Conservation (phyloP, 1,284 basidiomycete genomes). For the Inonotus hispidus region DNA sequence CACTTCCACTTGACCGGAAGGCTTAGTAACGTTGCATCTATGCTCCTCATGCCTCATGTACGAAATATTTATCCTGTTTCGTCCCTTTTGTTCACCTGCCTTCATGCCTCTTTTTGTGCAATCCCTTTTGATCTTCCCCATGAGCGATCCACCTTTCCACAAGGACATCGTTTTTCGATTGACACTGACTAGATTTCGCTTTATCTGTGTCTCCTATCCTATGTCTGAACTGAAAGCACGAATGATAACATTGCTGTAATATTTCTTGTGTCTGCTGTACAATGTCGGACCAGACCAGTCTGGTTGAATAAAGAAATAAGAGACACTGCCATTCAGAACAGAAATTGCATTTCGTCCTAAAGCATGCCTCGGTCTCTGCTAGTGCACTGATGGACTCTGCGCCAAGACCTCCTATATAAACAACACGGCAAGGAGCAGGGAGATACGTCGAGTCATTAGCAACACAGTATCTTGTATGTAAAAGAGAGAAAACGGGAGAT, state of each 20-base stretch:
- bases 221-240: neutral
- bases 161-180: neutral
- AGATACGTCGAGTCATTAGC: constrained; percentile 1
- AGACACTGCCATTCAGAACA: neutral
- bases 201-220: neutral
- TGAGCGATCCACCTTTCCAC: no score
- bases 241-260: neutral
- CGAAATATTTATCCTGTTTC: neutral
- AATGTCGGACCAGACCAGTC: neutral
- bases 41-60: neutral
- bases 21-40: neutral
- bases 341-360: neutral
- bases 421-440: neutral
- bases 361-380: neutral
- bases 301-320: neutral
- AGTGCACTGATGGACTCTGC: neutral
- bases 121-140: neutral
- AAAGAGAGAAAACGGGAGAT: neutral
- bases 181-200: neutral
- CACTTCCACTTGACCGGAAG: neutral
- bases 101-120: neutral
- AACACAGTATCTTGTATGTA: neutral
- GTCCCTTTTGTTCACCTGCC: neutral
- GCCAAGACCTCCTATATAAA: neutral
- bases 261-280: neutral